Percentiles rank a stretch among this genome's conserved stretches.
Conservation (phyloP, 2,329 filamentous ascomycete genomes). For the Epichloe bromicola region DNA sequence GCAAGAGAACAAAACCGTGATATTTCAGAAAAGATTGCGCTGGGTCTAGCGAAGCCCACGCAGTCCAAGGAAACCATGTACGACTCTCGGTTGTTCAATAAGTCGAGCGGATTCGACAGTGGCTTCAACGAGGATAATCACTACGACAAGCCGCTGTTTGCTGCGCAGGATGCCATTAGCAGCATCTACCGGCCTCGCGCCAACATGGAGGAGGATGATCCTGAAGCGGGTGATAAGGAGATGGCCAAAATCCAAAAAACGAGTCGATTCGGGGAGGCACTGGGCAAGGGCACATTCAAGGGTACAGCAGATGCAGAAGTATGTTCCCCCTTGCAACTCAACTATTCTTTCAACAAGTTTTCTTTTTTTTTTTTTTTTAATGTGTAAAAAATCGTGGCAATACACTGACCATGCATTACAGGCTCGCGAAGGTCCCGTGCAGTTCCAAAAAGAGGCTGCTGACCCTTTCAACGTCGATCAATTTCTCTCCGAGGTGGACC, state of each 20-base stretch:
- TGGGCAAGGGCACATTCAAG: constrained; percentile 86
- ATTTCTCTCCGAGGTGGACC: constrained; percentile 72
- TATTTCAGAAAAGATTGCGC: constrained; percentile 90
- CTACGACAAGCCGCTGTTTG: constrained; percentile 95
- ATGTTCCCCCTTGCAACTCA: constrained; percentile 18
- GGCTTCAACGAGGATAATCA: constrained; percentile 96
- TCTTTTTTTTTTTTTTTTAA: background rate
- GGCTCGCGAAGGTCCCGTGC: constrained; percentile 79
- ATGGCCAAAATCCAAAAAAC: constrained; percentile 82
- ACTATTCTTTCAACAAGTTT: background rate
- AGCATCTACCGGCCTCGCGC: constrained; percentile 81
- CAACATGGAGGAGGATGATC: constrained; percentile 63
- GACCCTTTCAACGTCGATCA: constrained; percentile 93
- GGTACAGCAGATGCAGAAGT: constrained; percentile 73
- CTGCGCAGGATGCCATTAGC: constrained; percentile 85
- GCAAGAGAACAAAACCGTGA: constrained; percentile 92
- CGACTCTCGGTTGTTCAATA: constrained; percentile 90
- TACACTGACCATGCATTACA: constrained; percentile 25
- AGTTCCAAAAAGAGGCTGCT: constrained; percentile 77
- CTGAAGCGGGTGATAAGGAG: constrained; percentile 66
- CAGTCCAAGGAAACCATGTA: constrained; percentile 91
- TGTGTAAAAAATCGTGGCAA: background rate
- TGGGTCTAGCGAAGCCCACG: constrained; percentile 89
- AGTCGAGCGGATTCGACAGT: constrained; percentile 76
- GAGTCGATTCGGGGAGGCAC: constrained; percentile 69